Base-by-base conservation (phyloP, 1,139 yeast genomes). In the Saccharomyces hybrid region DNA sequence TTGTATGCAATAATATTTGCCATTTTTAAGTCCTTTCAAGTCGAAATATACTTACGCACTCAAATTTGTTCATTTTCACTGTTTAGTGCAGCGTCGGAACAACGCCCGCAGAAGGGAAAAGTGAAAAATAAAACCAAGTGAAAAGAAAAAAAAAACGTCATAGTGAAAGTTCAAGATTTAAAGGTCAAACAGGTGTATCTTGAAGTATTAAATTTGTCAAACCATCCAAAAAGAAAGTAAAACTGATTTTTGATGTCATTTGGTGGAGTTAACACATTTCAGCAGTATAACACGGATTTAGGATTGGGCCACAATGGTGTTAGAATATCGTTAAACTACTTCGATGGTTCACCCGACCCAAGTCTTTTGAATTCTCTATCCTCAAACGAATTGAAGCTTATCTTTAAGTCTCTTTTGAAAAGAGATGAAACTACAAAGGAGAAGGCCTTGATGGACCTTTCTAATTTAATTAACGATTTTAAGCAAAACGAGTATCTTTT, bases 371-470 rank as follows among this genome's bases (percentile, higher is more conserved):
- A 61, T 47, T 58, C 70, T 5, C 53, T 91, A 13, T 59, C 71
- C 2, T 78, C 83, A 53, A 76, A 91, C n/a, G 78, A 79, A 26
- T 65, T 87, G 53, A 79, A 79, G 46, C 76, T 91, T 23, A 74
- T 84, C 11, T 86, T 90, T 74, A 90, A 88, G 66, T 81, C 86
- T 14, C 70, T 91, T 48, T 66, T 84, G 65, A 91, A 90, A 68
- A 82, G 87, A 64, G 96, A 90, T 64, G 78, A 86, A 13, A 84
- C 82, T 26, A 93, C 99, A 0, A 87, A 84, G 65, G 96, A 89
- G 63, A 87, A 85, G 65, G 90, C 95, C 0, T 72, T 89, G 38
- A 69, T 63, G 11, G 95, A 88, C 42, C 71, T 91, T 34, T 56
- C 64, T 1, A 60, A 63, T 1, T 61, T 71, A 20, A 61, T 78